Conservation (phyloP, 2,329 filamentous ascomycete species). For the Talaromyces sp. region DNA sequence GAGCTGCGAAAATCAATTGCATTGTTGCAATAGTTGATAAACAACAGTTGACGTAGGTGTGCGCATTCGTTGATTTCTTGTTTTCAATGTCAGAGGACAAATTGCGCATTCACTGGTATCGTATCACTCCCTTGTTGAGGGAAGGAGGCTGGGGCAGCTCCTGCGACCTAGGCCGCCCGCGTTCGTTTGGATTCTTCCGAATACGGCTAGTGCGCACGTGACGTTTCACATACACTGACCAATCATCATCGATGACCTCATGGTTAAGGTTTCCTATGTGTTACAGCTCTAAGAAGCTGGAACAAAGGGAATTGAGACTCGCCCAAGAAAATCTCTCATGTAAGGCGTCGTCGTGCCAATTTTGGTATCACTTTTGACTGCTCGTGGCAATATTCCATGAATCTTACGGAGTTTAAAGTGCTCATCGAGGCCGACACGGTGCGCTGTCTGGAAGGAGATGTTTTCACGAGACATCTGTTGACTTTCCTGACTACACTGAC, state of each 20-base stretch:
- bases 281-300: neutral
- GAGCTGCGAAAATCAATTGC: constrained; percentile 32
- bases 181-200: constrained; percentile 22
- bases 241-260: neutral
- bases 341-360: neutral
- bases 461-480: neutral
- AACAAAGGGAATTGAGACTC: neutral
- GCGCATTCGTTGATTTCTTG: neutral
- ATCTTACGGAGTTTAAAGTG: neutral
- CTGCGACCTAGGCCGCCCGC: neutral
- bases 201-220: constrained; percentile 17
- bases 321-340: neutral
- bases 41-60: too few relatives aligned
- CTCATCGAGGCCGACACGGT: neutral
- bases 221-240: neutral
- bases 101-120: neutral
- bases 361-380: neutral
- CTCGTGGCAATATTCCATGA: neutral
- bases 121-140: constrained; percentile 10
- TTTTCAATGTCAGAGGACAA: neutral
- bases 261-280: neutral
- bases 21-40: constrained; percentile 24
- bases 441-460: neutral
- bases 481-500: neutral
- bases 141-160: constrained; percentile 18